Conservation (phyloP, 1,284 basidiomycete genomes). For the Marasmius oreades region DNA sequence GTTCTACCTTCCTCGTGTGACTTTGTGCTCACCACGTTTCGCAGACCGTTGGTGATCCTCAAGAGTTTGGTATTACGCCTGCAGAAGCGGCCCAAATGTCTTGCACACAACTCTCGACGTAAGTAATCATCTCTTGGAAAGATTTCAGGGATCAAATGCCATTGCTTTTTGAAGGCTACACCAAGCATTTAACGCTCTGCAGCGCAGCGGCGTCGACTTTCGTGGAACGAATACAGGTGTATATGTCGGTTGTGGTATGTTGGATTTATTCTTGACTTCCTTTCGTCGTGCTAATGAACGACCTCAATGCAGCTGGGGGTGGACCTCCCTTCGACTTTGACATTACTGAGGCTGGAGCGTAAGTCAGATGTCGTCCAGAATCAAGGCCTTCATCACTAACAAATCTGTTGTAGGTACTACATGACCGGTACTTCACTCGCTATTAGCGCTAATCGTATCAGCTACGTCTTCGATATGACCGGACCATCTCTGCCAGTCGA, state of each 20-base stretch:
- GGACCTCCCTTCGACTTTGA: conserved; percentile 1
- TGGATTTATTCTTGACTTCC: background rate
- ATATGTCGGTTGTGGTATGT: background rate
- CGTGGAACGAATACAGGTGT: conserved; percentile 4
- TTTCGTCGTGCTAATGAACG: background rate
- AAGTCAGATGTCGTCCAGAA: background rate
- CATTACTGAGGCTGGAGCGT: conserved; percentile 1
- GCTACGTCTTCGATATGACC: conserved; percentile 7
- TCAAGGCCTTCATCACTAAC: background rate
- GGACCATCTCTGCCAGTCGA: conserved; percentile 46
- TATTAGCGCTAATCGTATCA: conserved; percentile 4
- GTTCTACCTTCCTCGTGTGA: background rate
- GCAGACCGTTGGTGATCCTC: background rate
- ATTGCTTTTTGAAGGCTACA: background rate
- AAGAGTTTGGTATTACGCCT: conserved; percentile 4
- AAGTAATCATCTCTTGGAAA: background rate
- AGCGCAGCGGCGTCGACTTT: conserved; percentile 2
- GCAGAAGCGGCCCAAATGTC: background rate
- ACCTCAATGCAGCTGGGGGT: background rate
- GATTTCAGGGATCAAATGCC: background rate
- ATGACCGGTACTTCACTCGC: conserved; percentile 4
- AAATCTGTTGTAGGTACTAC: background rate
- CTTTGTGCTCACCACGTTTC: background rate
- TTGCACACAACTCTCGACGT: background rate
- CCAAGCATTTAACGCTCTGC: conserved; percentile 1